Evolutionary conservation across 1,284 basidiomycete genomes (phyloP).

Genomic region (Singerocomus rubriflavus): DNA sequence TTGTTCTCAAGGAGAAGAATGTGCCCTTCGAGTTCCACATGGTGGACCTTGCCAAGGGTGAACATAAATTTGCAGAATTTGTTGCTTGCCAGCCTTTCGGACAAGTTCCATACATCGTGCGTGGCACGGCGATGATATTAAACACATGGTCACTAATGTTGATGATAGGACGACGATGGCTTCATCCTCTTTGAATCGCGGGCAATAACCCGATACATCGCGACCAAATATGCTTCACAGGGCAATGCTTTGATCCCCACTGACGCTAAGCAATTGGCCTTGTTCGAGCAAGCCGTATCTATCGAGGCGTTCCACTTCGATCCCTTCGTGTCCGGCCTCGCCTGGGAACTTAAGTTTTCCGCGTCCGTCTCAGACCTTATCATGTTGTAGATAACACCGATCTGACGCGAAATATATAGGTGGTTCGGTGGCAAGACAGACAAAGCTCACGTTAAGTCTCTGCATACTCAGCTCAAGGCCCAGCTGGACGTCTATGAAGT

Average conservation of each 20-base stretch:
- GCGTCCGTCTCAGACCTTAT: background rate
- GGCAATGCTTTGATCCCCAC: conserved; percentile 28
- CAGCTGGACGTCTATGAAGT: conserved; percentile 43
- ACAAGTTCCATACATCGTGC: conserved; percentile 54
- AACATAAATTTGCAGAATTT: conserved; percentile 47
- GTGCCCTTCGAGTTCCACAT: conserved; percentile 46
- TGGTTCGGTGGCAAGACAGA: conserved; percentile 25
- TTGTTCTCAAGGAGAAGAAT: conserved; percentile 47
- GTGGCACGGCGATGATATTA: background rate
- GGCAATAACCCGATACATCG: conserved; percentile 43
- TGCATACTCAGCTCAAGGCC: conserved; percentile 27
- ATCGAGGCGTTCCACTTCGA: conserved; percentile 43
- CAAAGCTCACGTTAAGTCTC: conserved; percentile 23
- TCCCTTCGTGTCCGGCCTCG: conserved; percentile 31
- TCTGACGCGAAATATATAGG: conserved; percentile 1
- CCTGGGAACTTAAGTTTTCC: conserved; percentile 30
- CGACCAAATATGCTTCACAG: conserved; percentile 34
- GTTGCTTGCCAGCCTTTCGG: conserved; percentile 57
- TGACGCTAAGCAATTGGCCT: conserved; percentile 35
- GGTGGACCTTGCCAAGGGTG: conserved; percentile 41
- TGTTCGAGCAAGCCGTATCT: conserved; percentile 45
- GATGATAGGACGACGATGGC: conserved; percentile 34
- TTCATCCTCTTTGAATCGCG: conserved; percentile 40
- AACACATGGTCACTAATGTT: background rate
- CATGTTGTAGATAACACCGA: background rate